These are phyloP conservation scores for Geotrichum europaeum DNA, from an alignment of 1,139 yeast species.

Conservation along the genomic window DNA sequence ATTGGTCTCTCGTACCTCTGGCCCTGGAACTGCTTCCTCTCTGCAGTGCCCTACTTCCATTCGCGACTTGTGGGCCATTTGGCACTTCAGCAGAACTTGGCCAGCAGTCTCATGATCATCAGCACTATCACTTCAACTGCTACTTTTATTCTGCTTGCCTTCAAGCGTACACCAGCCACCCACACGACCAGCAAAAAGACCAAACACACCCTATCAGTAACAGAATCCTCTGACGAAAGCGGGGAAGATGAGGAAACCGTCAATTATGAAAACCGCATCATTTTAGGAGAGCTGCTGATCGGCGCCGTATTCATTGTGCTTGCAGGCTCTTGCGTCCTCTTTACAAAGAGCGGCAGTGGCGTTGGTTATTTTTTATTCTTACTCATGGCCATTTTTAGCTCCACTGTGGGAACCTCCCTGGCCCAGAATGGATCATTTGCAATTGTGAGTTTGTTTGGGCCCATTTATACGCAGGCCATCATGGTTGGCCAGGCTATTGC, in stretches of 20 bases:
- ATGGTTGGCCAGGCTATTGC: conserved; percentile 95
- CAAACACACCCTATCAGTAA: neutral
- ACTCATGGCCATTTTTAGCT: conserved; percentile 42
- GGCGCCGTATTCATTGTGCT: conserved; percentile 47
- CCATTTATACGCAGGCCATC: conserved; percentile 75
- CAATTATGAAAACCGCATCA: conserved; percentile 55
- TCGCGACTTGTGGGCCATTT: conserved; percentile 4
- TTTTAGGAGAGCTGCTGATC: conserved; percentile 54
- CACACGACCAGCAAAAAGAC: neutral
- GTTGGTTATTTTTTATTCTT: conserved; percentile 46
- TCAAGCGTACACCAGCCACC: neutral
- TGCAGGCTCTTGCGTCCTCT: conserved; percentile 35
- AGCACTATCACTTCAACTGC: conserved; percentile 67
- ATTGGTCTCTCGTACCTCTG: conserved; percentile 45
- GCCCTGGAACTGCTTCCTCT: conserved; percentile 95
- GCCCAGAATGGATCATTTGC: conserved; percentile 93
- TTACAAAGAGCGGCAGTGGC: conserved; percentile 20
- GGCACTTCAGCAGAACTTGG: conserved; percentile 43
- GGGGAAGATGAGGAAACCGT: conserved; percentile 54
- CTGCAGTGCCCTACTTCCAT: conserved; percentile 74
- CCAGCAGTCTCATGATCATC: conserved; percentile 85
- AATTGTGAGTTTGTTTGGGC: conserved; percentile 70
- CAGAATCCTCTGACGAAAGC: neutral
- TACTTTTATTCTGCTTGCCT: conserved; percentile 56
- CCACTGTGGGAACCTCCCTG: conserved; percentile 47